Evolutionary conservation across 2,329 filamentous ascomycete species (phyloP).

Genomic region (Fusarium subtropicale): DNA sequence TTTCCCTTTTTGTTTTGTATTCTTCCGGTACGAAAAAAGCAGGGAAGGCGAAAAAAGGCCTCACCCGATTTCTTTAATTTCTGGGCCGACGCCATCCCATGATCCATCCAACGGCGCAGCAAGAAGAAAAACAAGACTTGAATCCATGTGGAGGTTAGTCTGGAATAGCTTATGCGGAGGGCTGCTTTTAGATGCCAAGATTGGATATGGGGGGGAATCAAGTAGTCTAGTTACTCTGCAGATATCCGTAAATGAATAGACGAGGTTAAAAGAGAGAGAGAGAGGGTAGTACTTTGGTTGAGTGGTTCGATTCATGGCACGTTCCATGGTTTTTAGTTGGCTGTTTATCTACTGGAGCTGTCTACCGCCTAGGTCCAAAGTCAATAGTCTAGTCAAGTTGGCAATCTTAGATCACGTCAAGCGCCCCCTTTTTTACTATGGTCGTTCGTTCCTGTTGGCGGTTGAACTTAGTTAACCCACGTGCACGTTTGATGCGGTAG

Average conservation of each 20-base stretch:
- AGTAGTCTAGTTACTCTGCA: neutral
- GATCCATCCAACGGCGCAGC: neutral
- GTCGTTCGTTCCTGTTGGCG: neutral
- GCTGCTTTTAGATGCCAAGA: neutral
- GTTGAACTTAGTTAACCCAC: neutral
- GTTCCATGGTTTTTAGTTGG: neutral
- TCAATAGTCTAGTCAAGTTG: neutral
- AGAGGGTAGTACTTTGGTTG: neutral
- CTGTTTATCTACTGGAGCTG: too few species aligned
- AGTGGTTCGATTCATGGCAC: slow-evolving; percentile 22
- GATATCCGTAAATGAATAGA: neutral
- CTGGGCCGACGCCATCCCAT: neutral
- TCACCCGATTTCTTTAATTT: neutral
- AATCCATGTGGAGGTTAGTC: neutral
- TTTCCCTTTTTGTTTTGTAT: neutral
- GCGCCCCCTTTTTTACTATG: neutral
- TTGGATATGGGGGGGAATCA: neutral
- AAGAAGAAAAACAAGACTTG: neutral
- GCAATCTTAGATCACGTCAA: neutral
- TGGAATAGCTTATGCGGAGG: neutral
- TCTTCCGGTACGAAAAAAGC: neutral
- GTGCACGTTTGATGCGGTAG: neutral
- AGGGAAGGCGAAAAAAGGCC: neutral
- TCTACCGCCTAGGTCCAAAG: too few species aligned
- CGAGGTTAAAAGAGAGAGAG: neutral